Evolutionary conservation across 257 asterid genomes (phyloP), one percentile per base, ranked within the genome.

Genomic region (Fraxinus anomala): DNA sequence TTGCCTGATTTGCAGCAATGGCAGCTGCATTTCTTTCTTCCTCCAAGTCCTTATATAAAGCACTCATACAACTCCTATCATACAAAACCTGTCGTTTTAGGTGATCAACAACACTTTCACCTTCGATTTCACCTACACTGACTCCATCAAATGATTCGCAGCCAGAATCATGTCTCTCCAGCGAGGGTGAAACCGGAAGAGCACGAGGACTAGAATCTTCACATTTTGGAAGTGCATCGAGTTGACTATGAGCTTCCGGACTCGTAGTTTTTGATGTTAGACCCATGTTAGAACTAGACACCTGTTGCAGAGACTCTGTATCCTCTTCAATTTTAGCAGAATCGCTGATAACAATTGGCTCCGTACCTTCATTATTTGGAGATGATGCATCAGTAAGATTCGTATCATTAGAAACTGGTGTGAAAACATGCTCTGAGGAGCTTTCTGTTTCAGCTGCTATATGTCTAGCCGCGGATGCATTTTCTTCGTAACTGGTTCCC

Each of bases 1-100:
- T 92, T 36, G 98, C 91, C 74, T 92, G 87, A 73, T 91, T 93
- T 66, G 97, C 90, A 16, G 97, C 96, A 73, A 90, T 63, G 33
- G 97, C 90, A 34, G 98, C 80, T 40, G 98, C 97, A 39, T 82
- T 91, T 82, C 97, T 87, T 87, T 94, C 99, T 85, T 91, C 97
- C 76, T 94, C 99, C 70, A 94, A 69, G 59, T 94, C 99, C 83
- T 85, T 90, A 84, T 87, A 90, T 23, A 94, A 80, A 65, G 89
- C 80, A 72, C 79, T 89, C 81, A 92, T 75, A 81, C 77, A 79
- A 69, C 31, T 85, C 68, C 68, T 79, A 28, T 91, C 94, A 33
- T 84, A 84, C 59, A 89, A 91, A 74, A 88, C 79, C 87, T 92
- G 93, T 8, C 86, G 85, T 77, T 77, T 89, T 70, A 94, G 83